Evolutionary conservation across 768 basidiomycete species (phyloP), one percentile per base, ranked within the genome.

Genomic region (Tylopilus sp.): DNA sequence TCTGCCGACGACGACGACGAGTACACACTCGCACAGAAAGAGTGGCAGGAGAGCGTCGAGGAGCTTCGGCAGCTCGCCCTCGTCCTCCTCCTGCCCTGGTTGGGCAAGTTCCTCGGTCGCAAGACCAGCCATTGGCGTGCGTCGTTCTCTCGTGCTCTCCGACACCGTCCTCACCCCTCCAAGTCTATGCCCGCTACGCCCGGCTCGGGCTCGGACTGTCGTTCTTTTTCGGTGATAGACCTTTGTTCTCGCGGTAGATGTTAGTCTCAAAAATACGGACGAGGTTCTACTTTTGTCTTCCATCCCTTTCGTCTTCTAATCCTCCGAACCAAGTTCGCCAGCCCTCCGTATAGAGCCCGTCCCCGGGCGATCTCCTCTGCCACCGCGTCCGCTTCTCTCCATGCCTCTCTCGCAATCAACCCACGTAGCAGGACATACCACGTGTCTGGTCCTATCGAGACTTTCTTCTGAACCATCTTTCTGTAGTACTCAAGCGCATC

Each of bases 11-110:
- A 70, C 33, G 84, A 86, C 57, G 87, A 89, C 53, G 89, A 92
- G 62, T 83, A 82, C 60, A 81, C 77, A 36, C 74, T 87, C 43
- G 88, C 89, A 3, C 89, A 94, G 70, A 80, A 87, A 66, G 94
- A 97, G 74, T 96, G 94, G 94, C 87, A 93, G 63, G 94, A 97
- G 70, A 90, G 87, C 63, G 64, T 96, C 45, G 73, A 85, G 55
- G 92, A 97, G 67, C 78, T 97, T 41, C 85, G 89, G 65, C 81
- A 92, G 66, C 80, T 96, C 19, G 71, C 90, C 48, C 81, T 87
- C 33, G 76, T 92, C 52, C 86, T 95, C 24, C 74, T 95, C 42
- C 74, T 97, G 53, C 94, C 94, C 3, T 87, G 85, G 73, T 68
- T 93, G 53, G 94, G 94, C 48, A 94, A 91, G 67, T 96, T 85